These are phyloP conservation scores for Cenchrus americanus DNA, from an alignment of 176 grass and related monocot species.

Conservation along the genomic window DNA sequence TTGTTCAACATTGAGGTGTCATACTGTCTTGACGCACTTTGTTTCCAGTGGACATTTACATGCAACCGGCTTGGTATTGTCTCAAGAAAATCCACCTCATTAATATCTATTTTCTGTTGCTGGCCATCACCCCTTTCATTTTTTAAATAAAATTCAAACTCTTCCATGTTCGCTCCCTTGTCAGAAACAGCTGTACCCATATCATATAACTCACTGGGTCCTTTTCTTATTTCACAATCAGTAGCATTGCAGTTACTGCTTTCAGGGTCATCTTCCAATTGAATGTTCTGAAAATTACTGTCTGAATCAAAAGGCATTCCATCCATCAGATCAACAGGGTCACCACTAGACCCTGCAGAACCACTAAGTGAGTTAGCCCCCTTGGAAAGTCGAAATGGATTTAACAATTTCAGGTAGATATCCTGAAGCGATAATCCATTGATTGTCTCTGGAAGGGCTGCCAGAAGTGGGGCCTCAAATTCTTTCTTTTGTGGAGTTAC, in stretches of 20 bases:
- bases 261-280: constrained; percentile 39
- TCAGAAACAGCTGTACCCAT: constrained; percentile 26
- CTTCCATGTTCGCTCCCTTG: constrained; percentile 7
- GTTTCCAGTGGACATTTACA: constrained; percentile 70
- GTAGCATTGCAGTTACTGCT: constrained; percentile 29
- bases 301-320: constrained; percentile 36
- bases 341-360: constrained; percentile 33
- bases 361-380: constrained; percentile 42
- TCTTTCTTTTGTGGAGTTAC: constrained; percentile 45
- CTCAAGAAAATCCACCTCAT: constrained; percentile 44
- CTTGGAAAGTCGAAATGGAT: constrained; percentile 65
- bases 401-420: constrained; percentile 69
- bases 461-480: constrained; percentile 68
- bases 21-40: constrained; percentile 37
- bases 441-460: constrained; percentile 61
- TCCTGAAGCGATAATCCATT: constrained; percentile 61
- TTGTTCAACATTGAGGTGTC: constrained; percentile 51
- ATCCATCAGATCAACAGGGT: constrained; percentile 42
- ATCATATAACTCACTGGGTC: constrained; percentile 17
- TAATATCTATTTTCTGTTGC: constrained; percentile 66
- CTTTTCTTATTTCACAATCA: constrained; percentile 35
- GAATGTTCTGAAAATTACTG: constrained; percentile 16
- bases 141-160: constrained; percentile 74
- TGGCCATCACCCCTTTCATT: constrained; percentile 60
- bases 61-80: constrained; percentile 55